These are phyloP conservation scores for Cryphonectria naterciae DNA, from an alignment of 2,329 filamentous ascomycete species.

Conservation along the genomic window DNA sequence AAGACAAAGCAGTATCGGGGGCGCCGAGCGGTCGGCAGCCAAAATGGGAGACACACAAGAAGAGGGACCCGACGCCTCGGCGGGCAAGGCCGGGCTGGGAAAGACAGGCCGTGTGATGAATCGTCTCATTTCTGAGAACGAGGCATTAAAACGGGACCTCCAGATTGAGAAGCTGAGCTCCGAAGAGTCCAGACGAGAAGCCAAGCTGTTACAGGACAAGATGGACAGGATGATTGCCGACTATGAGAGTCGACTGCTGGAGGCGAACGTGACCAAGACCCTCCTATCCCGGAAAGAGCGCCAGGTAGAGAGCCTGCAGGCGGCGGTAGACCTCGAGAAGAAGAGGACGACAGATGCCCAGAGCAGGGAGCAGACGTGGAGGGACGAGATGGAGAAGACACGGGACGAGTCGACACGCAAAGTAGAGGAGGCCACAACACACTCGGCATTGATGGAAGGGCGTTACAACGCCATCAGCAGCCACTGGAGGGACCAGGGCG, in stretches of 20 bases:
- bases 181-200: conserved; percentile 72
- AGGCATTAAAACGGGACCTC: conserved; percentile 74
- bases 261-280: conserved; percentile 72
- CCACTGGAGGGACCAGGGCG: conserved; percentile 69
- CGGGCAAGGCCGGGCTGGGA: conserved; percentile 71
- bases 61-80: conserved; percentile 62
- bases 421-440: conserved; percentile 67
- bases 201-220: conserved; percentile 70
- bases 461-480: conserved; percentile 69
- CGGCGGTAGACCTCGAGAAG: conserved; percentile 66
- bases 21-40: conserved; percentile 20
- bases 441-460: conserved; percentile 70
- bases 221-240: conserved; percentile 70
- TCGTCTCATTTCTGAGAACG: conserved; percentile 78
- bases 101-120: conserved; percentile 83
- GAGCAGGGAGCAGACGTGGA: conserved; percentile 64
- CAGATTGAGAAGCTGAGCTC: conserved; percentile 66
- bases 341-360: conserved; percentile 63
- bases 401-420: conserved; percentile 63
- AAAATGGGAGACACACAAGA: conserved; percentile 28
- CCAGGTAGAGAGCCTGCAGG: conserved; percentile 71
- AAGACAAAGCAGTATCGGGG: conserved; percentile 33
- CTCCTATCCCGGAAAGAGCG: conserved; percentile 74
- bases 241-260: conserved; percentile 70
- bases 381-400: conserved; percentile 65